phyloP scores from a whole-genome alignment of 495 filamentous ascomycete species.

The Xylaria bambusicola region DNA sequence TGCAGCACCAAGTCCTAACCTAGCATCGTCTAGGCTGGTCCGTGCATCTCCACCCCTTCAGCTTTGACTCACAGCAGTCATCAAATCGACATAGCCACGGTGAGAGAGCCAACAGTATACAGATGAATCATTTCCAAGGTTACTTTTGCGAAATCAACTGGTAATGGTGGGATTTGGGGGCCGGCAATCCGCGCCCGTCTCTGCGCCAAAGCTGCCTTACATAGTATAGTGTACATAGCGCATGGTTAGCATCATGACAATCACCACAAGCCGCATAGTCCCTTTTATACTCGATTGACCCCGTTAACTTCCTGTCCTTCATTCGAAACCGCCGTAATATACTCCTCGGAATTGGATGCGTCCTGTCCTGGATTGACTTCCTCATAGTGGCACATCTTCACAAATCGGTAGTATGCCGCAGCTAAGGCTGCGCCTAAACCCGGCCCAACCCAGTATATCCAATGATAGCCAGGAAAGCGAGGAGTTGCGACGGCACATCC shows the following conservation, averaged over 20 bases:
- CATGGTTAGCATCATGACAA: no score
- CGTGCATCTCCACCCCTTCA: neutral
- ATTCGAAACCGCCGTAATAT: neutral
- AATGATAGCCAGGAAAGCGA: conserved; percentile 49
- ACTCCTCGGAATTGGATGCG: neutral
- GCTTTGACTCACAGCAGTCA: no score
- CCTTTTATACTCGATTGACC: neutral
- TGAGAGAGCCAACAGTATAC: no score
- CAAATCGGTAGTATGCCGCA: conserved; percentile 63
- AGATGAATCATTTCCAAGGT: no score
- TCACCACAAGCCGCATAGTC: no score
- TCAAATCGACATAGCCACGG: no score
- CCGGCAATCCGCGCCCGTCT: no score
- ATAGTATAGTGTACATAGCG: no score
- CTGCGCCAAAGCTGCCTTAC: no score
- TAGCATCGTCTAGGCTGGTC: neutral
- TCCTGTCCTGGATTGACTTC: conserved; percentile 78
- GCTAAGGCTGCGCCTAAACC: conserved; percentile 65
- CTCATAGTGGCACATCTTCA: conserved; percentile 69
- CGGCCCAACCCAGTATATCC: conserved; percentile 69
- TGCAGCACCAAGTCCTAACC: no score
- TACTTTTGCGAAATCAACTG: no score
- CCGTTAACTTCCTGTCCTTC: neutral
- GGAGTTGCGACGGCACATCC: conserved; percentile 51
- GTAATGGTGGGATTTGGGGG: no score